Percentiles rank a stretch among this genome's conserved stretches.
Conservation (phyloP, 176 grass and related monocot genomes). For the Olyra latifolia region DNA sequence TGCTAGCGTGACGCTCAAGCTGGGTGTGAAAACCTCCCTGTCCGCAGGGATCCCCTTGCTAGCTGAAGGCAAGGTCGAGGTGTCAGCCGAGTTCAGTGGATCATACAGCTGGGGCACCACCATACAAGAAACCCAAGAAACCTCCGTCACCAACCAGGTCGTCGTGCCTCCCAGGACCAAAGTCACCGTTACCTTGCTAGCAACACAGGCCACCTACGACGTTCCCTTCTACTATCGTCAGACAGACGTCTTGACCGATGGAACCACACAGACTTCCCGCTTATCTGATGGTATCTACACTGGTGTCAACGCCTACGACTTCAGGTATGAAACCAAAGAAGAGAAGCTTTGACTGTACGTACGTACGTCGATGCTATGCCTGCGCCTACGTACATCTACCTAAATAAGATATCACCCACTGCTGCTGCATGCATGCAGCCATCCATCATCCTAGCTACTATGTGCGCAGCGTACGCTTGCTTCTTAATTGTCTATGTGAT, state of each 20-base stretch:
- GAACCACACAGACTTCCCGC: neutral
- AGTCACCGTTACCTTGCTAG: neutral
- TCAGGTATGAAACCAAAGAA: neutral
- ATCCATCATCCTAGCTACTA: no score
- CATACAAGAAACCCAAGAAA: neutral
- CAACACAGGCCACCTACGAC: neutral
- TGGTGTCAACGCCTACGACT: neutral
- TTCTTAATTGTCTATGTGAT: no score
- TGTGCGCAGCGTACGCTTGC: no score
- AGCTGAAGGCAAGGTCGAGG: neutral
- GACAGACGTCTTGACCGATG: neutral
- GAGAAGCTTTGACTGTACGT: no score
- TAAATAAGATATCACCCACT: no score
- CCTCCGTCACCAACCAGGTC: neutral
- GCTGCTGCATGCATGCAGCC: no score
- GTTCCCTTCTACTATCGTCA: slow-evolving; percentile 10
- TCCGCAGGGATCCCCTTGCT: no score
- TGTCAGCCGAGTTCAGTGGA: neutral
- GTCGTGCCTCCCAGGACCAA: neutral
- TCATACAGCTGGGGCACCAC: neutral
- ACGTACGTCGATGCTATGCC: no score
- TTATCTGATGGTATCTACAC: slow-evolving; percentile 8
- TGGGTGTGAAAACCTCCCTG: neutral
- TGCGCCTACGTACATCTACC: no score
- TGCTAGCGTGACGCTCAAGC: neutral